Evolutionary conservation across 345 rosid genomes (phyloP), one percentile per base, ranked within the genome.

Genomic region (Nasturtium officinale): DNA sequence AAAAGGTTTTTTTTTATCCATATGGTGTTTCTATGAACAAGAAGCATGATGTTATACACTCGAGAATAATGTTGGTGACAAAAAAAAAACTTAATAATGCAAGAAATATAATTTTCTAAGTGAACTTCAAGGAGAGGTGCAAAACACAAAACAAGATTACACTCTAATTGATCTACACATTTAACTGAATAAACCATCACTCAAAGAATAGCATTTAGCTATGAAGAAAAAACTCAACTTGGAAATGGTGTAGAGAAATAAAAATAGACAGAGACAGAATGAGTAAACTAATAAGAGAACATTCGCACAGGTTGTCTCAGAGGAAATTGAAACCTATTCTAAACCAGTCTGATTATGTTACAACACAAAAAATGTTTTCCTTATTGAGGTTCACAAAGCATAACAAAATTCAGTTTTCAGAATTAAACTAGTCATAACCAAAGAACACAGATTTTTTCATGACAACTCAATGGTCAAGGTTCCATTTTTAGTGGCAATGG

Each of bases 401-500:
- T 5, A 59, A 21, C 30, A 35, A 56, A 54, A 18, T 40, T 69
- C 46, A 72, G 37, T n/a, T 53, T 73, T 40, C 0, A 5, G 40
- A 61, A 13, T 26, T 13, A 40, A 40, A 52, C 52, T 29, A 72
- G 55, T 11, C 70, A 62, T 51, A 61, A 40, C 35, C 48, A 63
- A 54, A 6, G 26, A 45, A 54, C 40, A 43, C 73, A 29, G 56
- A 45, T 56, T 59, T 21, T 51, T 60, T 10, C 74, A 21, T 71
- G 32, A 42, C 43, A 67, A 67, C 84, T 55, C 75, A 26, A 68
- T 82, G 37, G 17, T 81, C 82, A 79, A 6, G 82, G 61, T 71
- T 90, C 93, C 91, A 86, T 90, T 84, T 88, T 88, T 63, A 83
- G 83, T 7, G 93, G 89, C 65, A 80, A 17, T 9, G 96, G 93